Percentiles rank a stretch among this genome's conserved stretches.
phyloP scores from a whole-genome alignment of 352 stramenopile genomes.

The Phytophthora aleatoria region DNA sequence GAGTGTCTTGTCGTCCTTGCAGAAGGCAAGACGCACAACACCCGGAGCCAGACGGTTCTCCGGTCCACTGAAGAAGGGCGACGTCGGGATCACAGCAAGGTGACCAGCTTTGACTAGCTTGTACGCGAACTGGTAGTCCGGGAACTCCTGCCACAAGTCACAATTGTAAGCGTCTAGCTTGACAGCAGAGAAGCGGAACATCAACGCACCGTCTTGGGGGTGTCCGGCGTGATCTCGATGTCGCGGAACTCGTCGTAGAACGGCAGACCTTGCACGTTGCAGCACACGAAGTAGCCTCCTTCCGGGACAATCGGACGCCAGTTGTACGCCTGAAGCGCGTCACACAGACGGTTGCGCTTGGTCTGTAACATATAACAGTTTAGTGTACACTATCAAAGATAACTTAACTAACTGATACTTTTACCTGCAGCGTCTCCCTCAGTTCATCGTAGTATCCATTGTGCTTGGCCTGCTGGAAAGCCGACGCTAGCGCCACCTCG shows the following conservation, averaged over 20 bases:
- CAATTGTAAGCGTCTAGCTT: not conserved
- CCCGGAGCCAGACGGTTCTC: conserved; percentile 82
- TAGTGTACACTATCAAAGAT: conserved; percentile 29
- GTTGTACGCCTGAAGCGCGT: conserved; percentile 74
- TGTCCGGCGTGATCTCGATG: conserved; percentile 52
- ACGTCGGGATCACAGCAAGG: conserved; percentile 94
- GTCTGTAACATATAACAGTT: conserved; percentile 43
- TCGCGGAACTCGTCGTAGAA: conserved; percentile 77
- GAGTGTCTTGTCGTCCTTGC: conserved; percentile 96
- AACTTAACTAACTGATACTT: conserved; percentile 3
- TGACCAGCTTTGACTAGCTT: conserved; percentile 91
- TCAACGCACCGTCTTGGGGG: conserved; percentile 60
- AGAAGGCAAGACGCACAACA: conserved; percentile 94
- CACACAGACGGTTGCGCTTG: conserved; percentile 89
- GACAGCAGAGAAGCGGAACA: not conserved
- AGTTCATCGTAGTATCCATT: conserved; percentile 88
- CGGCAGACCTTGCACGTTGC: conserved; percentile 71
- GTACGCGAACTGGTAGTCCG: conserved; percentile 89
- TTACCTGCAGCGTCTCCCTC: conserved; percentile 58
- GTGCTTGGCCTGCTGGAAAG: conserved; percentile 86
- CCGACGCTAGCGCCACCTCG: conserved; percentile 92
- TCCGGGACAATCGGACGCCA: conserved; percentile 93
- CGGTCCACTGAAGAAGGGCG: conserved; percentile 90
- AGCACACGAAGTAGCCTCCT: conserved; percentile 96
- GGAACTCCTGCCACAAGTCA: conserved; percentile 55